Evolutionary conservation across 2,329 filamentous ascomycete species (phyloP).

Genomic region (Xylaria sp.): DNA sequence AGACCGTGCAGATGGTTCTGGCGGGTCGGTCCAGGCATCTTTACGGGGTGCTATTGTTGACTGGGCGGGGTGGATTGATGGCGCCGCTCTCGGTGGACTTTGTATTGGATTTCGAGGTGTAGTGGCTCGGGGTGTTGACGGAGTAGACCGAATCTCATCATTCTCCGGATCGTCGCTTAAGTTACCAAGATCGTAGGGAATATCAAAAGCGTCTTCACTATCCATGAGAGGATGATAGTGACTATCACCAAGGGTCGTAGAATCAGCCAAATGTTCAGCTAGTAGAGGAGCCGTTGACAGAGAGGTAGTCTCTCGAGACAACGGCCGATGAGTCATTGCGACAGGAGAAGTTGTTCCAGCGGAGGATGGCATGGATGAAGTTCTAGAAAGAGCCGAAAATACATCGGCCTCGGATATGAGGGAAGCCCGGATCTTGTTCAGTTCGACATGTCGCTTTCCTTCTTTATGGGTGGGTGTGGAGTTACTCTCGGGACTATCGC

Average conservation of each 20-base stretch:
- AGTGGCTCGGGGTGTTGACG: conserved; percentile 64
- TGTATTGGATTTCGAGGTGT: conserved; percentile 54
- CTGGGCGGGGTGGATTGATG: conserved; percentile 45
- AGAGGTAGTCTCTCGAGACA: conserved; percentile 42
- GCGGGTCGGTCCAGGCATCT: conserved; percentile 49
- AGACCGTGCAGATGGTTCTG: conserved; percentile 50
- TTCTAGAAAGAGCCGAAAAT: conserved; percentile 69
- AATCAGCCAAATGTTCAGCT: conserved; percentile 48
- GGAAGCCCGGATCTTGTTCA: conserved; percentile 72
- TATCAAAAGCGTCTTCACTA: conserved; percentile 67
- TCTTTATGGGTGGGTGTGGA: conserved; percentile 62
- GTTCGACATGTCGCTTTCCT: conserved; percentile 72
- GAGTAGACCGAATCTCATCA: conserved; percentile 51
- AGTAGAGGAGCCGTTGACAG: conserved; percentile 36
- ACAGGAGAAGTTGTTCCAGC: conserved; percentile 60
- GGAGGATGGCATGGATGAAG: conserved; percentile 69
- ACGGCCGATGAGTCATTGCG: conserved; percentile 46
- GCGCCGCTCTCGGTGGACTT: conserved; percentile 48
- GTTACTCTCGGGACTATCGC: conserved; percentile 46
- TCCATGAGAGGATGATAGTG: conserved; percentile 55
- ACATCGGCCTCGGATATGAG: conserved; percentile 75
- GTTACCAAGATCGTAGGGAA: conserved; percentile 63
- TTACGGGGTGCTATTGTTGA: conserved; percentile 49
- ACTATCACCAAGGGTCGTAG: conserved; percentile 51
- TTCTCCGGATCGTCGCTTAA: conserved; percentile 51